Evolutionary conservation across 108 stramenopile genomes (phyloP).

Genomic region (Nitzschia inconspicua): DNA sequence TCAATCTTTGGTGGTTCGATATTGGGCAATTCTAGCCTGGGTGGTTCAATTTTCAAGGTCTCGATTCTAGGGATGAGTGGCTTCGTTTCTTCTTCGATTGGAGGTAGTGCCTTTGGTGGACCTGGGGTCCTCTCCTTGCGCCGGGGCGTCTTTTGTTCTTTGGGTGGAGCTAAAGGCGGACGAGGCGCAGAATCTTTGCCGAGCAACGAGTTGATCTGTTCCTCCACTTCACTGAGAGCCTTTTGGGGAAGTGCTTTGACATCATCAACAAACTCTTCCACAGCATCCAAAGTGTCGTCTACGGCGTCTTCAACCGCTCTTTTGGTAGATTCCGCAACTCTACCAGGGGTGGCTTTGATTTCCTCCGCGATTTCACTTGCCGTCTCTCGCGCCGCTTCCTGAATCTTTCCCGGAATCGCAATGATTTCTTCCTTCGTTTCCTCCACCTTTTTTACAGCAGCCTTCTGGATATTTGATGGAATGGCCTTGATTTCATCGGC

Average conservation of each 20-base stretch:
- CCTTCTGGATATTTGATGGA: conserved; percentile 35
- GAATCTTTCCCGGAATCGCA: conserved; percentile 33
- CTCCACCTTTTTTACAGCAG: conserved; percentile 42
- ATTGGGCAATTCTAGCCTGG: conserved; percentile 29
- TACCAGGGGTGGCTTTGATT: conserved; percentile 69
- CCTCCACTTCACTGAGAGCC: conserved; percentile 48
- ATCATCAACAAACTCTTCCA: conserved; percentile 57
- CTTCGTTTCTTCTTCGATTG: conserved; percentile 22
- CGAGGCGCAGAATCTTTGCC: conserved; percentile 1
- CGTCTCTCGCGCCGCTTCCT: conserved; percentile 21
- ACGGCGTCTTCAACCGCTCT: conserved; percentile 45
- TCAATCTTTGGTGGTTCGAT: conserved; percentile 49
- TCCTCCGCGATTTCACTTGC: conserved; percentile 46
- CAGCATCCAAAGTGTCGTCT: conserved; percentile 50
- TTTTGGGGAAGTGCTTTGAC: conserved; percentile 61
- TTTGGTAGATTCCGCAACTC: conserved; percentile 46
- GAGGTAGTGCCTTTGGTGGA: conserved; percentile 20
- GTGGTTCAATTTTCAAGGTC: conserved; percentile 20
- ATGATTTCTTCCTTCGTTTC: conserved; percentile 61
- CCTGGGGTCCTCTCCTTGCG: conserved; percentile 15
- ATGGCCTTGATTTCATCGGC: conserved; percentile 61
- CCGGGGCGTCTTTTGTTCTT: conserved; percentile 36
- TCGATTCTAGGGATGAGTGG: conserved; percentile 14
- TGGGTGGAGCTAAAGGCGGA: conserved; percentile 1
- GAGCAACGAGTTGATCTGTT: conserved; percentile 20